Evolutionary conservation across 2,329 filamentous ascomycete species (phyloP), one percentile per base, ranked within the genome.

Genomic region (Juglanconis juglandina): DNA sequence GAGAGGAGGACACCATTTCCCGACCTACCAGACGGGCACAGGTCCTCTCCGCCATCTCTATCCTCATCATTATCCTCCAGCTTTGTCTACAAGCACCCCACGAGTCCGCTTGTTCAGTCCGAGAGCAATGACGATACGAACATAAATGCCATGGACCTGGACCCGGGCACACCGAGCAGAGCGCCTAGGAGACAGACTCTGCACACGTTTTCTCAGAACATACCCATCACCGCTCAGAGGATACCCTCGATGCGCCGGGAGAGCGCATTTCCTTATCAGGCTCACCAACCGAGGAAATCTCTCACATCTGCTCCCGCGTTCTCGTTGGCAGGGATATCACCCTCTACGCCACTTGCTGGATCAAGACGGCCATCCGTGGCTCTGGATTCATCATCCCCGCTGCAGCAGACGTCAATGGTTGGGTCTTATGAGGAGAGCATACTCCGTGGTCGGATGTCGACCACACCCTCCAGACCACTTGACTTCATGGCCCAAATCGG

Each of bases 361-460:
- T 9, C 85, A 3, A 82, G 92, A 48, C 79, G 84, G 8, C 87
- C 88, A 0, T 97, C 93, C 0, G 79, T 91, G 50, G 82, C 85
- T 14, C 87, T 88, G 0, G 93, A 96, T 50, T 77, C 81, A 3
- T 92, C 91, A 3, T 59, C 60, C 1, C 88, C 91, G 4, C 78
- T 95, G 34, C 90, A 94, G 59, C 92, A 96, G 73, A 93, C 94
- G 8, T 93, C 93, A 3, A 96, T 99, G 90, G 94, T 98, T 2
- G 95, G 95, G 2, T 97, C 94, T 1, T 99, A 97, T 67, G 95
- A 99, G 74, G 95, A 99, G 75, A 97, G 92, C 34, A 97, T 99
- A 62, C 79, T 99, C 2, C 87, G 92, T 51, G 95, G 95, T 44
- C 87, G 95, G 64, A 99, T 99, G 95, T 98, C 95, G 34, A 97